Percentiles rank a stretch among this genome's conserved stretches.
Evolutionary conservation across 2,329 filamentous ascomycete species (phyloP).

Genomic region (Colletotrichum phormii): DNA sequence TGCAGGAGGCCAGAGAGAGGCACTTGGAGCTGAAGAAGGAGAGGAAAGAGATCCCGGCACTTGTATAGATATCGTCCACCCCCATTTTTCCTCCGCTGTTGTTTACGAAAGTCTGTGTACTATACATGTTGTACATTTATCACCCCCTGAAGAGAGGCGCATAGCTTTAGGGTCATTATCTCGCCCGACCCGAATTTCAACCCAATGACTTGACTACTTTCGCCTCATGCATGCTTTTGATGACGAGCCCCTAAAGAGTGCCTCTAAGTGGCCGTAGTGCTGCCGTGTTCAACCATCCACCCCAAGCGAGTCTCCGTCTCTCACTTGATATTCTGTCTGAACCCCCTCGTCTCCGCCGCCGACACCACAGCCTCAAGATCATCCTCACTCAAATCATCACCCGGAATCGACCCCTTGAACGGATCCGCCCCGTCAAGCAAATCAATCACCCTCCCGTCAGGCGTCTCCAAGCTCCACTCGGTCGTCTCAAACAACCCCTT

Average conservation of each 20-base stretch:
- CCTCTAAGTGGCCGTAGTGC: not conserved
- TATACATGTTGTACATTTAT: constrained; percentile 49
- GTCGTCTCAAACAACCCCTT: constrained; percentile 83
- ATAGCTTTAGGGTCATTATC: constrained; percentile 21
- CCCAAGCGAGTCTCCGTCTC: not conserved
- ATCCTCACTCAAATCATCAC: constrained; percentile 45
- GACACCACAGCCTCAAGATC: constrained; percentile 48
- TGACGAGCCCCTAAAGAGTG: not conserved
- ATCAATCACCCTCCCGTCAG: constrained; percentile 72
- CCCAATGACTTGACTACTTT: constrained; percentile 7
- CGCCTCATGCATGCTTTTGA: not conserved
- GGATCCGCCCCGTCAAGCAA: constrained; percentile 80
- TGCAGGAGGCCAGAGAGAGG: constrained; percentile 60
- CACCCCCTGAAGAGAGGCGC: constrained; percentile 19
- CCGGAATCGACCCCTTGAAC: constrained; percentile 64
- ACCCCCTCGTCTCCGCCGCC: constrained; percentile 58
- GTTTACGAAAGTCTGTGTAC: constrained; percentile 44
- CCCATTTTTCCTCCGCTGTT: constrained; percentile 36
- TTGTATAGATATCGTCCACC: constrained; percentile 16
- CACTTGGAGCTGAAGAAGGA: constrained; percentile 66
- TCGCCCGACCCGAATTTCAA: constrained; percentile 23
- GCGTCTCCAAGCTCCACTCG: constrained; percentile 86
- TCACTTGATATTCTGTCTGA: constrained; percentile 58
- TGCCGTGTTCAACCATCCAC: not conserved
- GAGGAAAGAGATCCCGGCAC: constrained; percentile 43